These are phyloP conservation scores for Theobroma cacao DNA, from an alignment of 345 rosid species.

Conservation along the genomic window DNA sequence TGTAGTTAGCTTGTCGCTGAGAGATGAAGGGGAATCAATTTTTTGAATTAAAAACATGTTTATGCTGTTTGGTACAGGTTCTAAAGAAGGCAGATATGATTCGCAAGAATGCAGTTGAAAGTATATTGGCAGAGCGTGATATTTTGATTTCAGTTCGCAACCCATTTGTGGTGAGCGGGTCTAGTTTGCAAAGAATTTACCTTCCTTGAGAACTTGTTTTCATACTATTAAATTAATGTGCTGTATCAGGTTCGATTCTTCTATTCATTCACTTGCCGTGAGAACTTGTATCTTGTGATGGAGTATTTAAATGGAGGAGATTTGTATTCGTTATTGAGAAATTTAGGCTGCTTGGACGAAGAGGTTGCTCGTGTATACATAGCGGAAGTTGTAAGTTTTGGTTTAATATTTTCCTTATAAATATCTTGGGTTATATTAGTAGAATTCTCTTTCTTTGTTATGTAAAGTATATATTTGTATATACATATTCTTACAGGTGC, in stretches of 20 bases:
- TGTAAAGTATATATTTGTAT: neutral
- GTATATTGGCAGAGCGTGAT: conserved; percentile 99
- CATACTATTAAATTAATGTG: conserved; percentile 29
- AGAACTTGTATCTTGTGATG: conserved; percentile 99
- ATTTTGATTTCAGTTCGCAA: conserved; percentile 97
- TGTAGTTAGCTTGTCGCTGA: neutral
- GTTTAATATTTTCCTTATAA: no score
- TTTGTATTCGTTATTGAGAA: conserved; percentile 89
- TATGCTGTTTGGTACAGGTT: conserved; percentile 54
- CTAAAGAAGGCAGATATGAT: conserved; percentile 99
- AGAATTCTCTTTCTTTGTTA: conserved; percentile 2
- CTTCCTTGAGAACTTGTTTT: conserved; percentile 19
- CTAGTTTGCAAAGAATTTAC: conserved; percentile 32
- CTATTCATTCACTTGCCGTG: conserved; percentile 98
- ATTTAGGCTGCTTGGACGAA: conserved; percentile 97
- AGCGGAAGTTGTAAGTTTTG: conserved; percentile 93
- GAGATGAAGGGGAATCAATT: neutral
- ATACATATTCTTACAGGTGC: conserved; percentile 53
- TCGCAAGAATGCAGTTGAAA: conserved; percentile 99
- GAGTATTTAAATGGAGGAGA: conserved; percentile 99
- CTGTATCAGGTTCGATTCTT: conserved; percentile 91
- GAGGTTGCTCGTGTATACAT: conserved; percentile 96
- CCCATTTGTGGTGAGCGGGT: conserved; percentile 98
- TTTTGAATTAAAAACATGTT: conserved; percentile 16
- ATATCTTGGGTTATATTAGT: neutral